phyloP scores from a whole-genome alignment of 1,284 basidiomycete genomes.

The Anthracocystis walkeri region DNA sequence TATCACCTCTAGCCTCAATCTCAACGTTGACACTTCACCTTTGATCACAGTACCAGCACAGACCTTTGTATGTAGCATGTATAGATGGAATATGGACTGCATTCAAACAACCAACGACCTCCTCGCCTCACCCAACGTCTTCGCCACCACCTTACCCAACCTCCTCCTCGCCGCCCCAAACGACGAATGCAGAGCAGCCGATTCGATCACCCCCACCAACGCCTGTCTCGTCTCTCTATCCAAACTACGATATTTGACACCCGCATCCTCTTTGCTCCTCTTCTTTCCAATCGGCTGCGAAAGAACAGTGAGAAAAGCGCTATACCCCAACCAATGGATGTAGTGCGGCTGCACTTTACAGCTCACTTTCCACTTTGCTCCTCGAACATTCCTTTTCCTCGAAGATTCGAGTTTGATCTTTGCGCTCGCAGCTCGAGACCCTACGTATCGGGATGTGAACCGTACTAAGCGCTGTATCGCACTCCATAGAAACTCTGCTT shows the following conservation, averaged over 20 bases:
- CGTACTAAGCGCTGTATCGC: slow-evolving; percentile 37
- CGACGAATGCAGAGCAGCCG: neutral
- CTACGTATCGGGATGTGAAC: slow-evolving; percentile 37
- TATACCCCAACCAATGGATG: slow-evolving; percentile 53
- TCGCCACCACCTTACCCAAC: slow-evolving; percentile 12
- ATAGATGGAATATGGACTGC: no score
- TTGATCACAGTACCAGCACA: no score
- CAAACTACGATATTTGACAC: slow-evolving; percentile 1
- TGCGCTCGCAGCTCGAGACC: slow-evolving; percentile 21
- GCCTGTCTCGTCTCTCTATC: slow-evolving; percentile 12
- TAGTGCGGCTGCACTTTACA: slow-evolving; percentile 26
- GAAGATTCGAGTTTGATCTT: slow-evolving; percentile 9
- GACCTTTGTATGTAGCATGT: no score
- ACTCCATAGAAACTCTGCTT: slow-evolving; percentile 18
- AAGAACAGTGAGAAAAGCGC: slow-evolving; percentile 38
- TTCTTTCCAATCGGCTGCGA: neutral
- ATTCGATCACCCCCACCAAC: slow-evolving; percentile 22
- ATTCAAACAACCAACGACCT: slow-evolving; percentile 23
- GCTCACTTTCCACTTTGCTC: slow-evolving; percentile 25
- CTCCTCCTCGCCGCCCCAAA: slow-evolving; percentile 7
- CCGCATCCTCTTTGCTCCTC: neutral
- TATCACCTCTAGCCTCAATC: no score
- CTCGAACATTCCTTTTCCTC: neutral
- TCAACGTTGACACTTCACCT: no score
- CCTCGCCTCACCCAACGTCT: slow-evolving; percentile 12